These are phyloP conservation scores for Candida fluviatilis DNA, from an alignment of 805 yeast species.

Conservation along the genomic window DNA sequence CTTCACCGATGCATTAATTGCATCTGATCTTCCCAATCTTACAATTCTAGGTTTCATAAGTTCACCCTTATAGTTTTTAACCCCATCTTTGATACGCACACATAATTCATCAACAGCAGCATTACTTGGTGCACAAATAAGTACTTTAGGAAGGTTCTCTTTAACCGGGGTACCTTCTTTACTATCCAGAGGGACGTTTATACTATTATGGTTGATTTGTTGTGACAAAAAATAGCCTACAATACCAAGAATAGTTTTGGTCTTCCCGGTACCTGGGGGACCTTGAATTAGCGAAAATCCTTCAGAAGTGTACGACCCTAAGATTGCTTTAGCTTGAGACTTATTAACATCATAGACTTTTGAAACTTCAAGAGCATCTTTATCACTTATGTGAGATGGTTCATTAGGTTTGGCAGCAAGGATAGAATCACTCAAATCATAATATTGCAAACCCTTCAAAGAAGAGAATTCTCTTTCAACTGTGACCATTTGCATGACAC, in stretches of 20 bases:
- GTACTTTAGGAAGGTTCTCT: conserved; percentile 45
- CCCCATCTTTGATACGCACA: conserved; percentile 72
- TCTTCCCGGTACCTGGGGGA: conserved; percentile 99
- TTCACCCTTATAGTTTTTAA: conserved; percentile 51
- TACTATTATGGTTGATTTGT: conserved; percentile 13
- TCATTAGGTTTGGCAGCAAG: conserved; percentile 59
- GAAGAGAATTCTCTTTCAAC: conserved; percentile 91
- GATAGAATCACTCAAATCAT: conserved; percentile 68
- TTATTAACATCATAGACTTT: conserved; percentile 60
- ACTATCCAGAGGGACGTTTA: conserved; percentile 18
- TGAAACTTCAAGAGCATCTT: conserved; percentile 38
- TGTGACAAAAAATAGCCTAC: conserved; percentile 68
- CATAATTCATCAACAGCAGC: conserved; percentile 98
- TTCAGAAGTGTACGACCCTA: conserved; percentile 57
- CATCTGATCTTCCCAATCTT: conserved; percentile 87
- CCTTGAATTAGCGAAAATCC: conserved; percentile 96
- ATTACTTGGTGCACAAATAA: conserved; percentile 96
- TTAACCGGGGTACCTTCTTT: conserved; percentile 24
- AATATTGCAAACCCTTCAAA: conserved; percentile 74
- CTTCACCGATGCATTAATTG: conserved; percentile 74
- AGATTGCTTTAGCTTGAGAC: conserved; percentile 89
- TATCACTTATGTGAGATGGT: conserved; percentile 31
- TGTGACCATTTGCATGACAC: conserved; percentile 83
- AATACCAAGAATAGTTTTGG: conserved; percentile 91
- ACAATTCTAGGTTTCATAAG: conserved; percentile 63